Base-by-base conservation (phyloP, 768 basidiomycete genomes). In the Rhodosporidiobolus sp. region DNA sequence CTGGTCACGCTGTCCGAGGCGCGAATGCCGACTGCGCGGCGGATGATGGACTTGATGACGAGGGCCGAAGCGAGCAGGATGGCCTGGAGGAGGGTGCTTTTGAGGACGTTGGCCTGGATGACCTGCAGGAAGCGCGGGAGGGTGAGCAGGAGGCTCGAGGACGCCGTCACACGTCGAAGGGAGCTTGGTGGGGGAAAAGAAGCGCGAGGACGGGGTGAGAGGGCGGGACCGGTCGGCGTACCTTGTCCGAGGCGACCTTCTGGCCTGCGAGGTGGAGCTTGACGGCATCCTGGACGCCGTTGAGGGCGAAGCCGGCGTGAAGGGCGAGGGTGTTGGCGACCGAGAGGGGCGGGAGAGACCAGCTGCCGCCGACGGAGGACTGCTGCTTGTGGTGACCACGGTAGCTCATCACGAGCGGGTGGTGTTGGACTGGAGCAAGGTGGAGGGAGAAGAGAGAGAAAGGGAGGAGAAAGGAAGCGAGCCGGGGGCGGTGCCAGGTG, bases 61-160 rank as follows among this genome's bases (percentile, higher is more conserved):
- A 77, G 64, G 24, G 76, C 77, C n/a, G 73, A 77, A 34, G 70
- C 49, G 61, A 78, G 72, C 22, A 77, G 57, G 72, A 78, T 74
- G 17, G 58, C 71, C 53, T 78, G 77, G 43, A 77, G 46, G 30
- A 77, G 38, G 22, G 74, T 71, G 58, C 58, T 65, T 48, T 77
- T 77, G 65, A 74, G 59, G 6, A 75, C 65, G 61, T 69, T 72
- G 28, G 68, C 71, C 54, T 70, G 70, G 9, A 73, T 71, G 71
- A 72, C 57, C 75, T 72, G 62, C 56, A 1, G 14, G 43, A 20
- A 43, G 11, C 22, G 35, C 28, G 43, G 16, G 53, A 54, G n/a
- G 24, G 52, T n/a, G 50, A 24, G 53, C 32, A 17, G 57, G 35
- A 20, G 20, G 46, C 12, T 52, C 35, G 43, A 45, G 26, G 35